phyloP scores from a whole-genome alignment of 2,329 filamentous ascomycete species.

The Alternaria panax region DNA sequence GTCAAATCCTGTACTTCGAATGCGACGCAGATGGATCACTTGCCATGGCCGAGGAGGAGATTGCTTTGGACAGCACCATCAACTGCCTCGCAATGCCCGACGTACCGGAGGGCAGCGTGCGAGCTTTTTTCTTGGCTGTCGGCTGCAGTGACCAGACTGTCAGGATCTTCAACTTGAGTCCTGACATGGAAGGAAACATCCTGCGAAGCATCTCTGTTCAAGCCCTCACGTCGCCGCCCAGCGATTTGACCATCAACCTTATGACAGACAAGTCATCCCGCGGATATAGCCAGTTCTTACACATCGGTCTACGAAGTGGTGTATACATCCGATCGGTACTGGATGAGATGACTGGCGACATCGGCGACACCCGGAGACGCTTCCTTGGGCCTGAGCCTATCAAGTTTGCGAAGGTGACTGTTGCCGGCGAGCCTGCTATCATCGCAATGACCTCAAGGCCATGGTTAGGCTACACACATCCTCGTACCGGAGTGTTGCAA shows the following conservation, averaged over 20 bases:
- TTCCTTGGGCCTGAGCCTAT: constrained; percentile 92
- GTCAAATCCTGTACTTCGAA: constrained; percentile 97
- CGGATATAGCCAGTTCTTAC: constrained; percentile 87
- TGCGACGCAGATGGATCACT: constrained; percentile 91
- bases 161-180: constrained; percentile 86
- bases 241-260: constrained; percentile 86
- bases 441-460: constrained; percentile 89
- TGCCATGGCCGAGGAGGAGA: constrained; percentile 91
- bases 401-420: constrained; percentile 88
- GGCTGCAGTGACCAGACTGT: constrained; percentile 98
- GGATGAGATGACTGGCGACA: constrained; percentile 92
- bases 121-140: constrained; percentile 93
- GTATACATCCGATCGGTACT: constrained; percentile 95
- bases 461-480: constrained; percentile 95
- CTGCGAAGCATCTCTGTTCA: constrained; percentile 95
- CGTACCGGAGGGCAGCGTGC: constrained; percentile 85
- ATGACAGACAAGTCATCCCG: constrained; percentile 95
- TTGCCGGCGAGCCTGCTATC: constrained; percentile 83
- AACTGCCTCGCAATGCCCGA: constrained; percentile 93
- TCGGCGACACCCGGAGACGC: constrained; percentile 92
- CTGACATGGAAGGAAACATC: constrained; percentile 72
- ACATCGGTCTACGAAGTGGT: constrained; percentile 94
- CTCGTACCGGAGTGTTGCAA: constrained; percentile 85
- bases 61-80: constrained; percentile 93
- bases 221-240: constrained; percentile 88